Conservation (phyloP, 2,329 filamentous ascomycete species). For the Aspergillus sclerotialis region DNA sequence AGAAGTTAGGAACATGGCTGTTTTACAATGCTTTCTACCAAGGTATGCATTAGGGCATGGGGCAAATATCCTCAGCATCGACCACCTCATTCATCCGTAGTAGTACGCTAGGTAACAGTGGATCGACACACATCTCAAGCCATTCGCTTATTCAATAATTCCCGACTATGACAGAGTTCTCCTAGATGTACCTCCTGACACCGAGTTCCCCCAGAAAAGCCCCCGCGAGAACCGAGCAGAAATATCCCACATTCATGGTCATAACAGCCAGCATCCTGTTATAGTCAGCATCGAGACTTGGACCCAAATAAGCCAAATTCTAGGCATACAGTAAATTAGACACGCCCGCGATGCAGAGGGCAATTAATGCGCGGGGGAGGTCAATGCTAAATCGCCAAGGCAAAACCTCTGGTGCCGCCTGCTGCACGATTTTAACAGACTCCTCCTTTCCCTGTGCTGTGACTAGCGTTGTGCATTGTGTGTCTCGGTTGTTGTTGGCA, state of each 20-base stretch:
- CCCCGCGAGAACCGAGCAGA: conserved; percentile 66
- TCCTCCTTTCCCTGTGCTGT: conserved; percentile 76
- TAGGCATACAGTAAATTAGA: conserved; percentile 86
- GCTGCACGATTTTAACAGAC: conserved; percentile 65
- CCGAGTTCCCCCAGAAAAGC: conserved; percentile 81
- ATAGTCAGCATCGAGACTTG: conserved; percentile 4
- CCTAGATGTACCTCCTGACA: conserved; percentile 61
- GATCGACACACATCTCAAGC: too few species aligned
- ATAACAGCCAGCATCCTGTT: conserved; percentile 93
- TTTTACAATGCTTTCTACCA: too few species aligned
- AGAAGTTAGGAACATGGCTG: too few species aligned
- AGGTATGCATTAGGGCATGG: too few species aligned
- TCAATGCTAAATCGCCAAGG: conserved; percentile 82
- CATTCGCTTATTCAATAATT: neutral
- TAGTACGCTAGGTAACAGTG: conserved; percentile 13
- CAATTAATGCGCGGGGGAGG: conserved; percentile 62
- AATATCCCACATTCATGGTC: conserved; percentile 83
- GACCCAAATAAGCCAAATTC: conserved; percentile 36
- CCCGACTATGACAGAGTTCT: conserved; percentile 23
- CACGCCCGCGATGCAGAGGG: conserved; percentile 66
- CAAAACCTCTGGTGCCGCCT: conserved; percentile 43
- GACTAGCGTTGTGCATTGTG: conserved; percentile 58
- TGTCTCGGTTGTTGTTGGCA: conserved; percentile 52
- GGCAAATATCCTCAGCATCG: too few species aligned
- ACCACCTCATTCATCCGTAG: conserved; percentile 11